Evolutionary conservation across 441 rosid species (phyloP).

Genomic region (Pelargonium fulgidum): DNA sequence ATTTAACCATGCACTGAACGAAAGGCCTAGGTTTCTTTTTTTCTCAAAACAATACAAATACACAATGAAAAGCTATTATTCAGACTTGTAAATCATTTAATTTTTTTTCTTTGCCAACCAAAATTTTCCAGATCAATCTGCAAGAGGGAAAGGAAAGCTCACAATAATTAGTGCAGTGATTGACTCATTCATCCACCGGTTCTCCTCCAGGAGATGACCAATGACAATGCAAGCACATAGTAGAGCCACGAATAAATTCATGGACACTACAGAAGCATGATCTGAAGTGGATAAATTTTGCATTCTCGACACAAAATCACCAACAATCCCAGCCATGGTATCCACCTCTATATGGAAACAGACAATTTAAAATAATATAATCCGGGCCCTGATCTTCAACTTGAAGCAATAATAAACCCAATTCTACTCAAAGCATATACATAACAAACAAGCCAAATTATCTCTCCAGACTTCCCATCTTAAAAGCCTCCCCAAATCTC

Average conservation of each 20-base stretch:
- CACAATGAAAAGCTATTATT: not conserved
- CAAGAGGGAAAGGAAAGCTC: conserved; percentile 17
- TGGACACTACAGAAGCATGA: conserved; percentile 22
- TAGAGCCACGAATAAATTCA: conserved; percentile 36
- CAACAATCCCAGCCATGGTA: not conserved
- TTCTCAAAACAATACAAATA: not conserved
- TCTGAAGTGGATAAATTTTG: conserved; percentile 10
- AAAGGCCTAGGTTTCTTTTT: not conserved
- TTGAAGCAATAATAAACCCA: too few species aligned
- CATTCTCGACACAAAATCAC: not conserved
- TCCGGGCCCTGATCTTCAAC: not conserved
- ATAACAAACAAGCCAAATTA: too few species aligned
- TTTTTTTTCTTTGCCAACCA: not conserved
- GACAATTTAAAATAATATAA: not conserved
- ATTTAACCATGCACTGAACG: not conserved
- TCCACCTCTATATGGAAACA: not conserved
- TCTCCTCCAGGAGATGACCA: conserved; percentile 38
- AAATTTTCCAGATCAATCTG: not conserved
- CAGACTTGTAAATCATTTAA: not conserved
- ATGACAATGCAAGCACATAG: conserved; percentile 36
- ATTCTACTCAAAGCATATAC: too few species aligned
- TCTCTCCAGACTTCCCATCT: conserved; percentile 1
- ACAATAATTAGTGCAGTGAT: conserved; percentile 35
- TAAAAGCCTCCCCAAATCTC: not conserved
- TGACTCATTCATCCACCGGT: conserved; percentile 34